phyloP scores from a whole-genome alignment of 345 rosid species.

The Zanthoxylum bungeanum region DNA sequence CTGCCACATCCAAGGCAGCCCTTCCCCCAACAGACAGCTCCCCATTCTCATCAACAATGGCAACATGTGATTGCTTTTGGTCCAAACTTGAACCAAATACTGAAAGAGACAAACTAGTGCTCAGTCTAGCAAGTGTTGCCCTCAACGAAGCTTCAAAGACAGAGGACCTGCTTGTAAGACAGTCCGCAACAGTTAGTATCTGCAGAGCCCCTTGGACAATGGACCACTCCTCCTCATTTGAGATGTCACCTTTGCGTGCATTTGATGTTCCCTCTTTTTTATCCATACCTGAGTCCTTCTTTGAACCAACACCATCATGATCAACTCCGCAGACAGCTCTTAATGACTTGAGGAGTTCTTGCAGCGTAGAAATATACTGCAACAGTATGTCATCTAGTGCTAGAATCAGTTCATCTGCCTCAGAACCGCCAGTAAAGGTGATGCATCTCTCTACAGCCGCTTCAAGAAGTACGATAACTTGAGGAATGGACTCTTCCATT shows the following conservation, averaged over 20 bases:
- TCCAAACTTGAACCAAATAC: conserved; percentile 70
- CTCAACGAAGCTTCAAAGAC: conserved; percentile 93
- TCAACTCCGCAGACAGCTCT: conserved; percentile 91
- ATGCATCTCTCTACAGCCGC: conserved; percentile 96
- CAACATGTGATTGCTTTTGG: conserved; percentile 56
- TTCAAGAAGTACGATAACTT: conserved; percentile 87
- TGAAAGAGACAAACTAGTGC: conserved; percentile 78
- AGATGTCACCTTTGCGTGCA: conserved; percentile 63
- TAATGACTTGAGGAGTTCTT: conserved; percentile 89
- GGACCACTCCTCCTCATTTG: conserved; percentile 99
- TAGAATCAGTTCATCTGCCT: conserved; percentile 91
- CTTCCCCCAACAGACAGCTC: conserved; percentile 61
- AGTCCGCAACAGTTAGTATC: conserved; percentile 93
- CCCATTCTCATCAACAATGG: conserved; percentile 43
- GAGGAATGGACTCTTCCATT: conserved; percentile 99
- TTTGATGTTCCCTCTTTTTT: conserved; percentile 66
- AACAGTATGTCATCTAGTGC: conserved; percentile 89
- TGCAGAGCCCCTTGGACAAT: conserved; percentile 96
- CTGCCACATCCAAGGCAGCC: conserved; percentile 90
- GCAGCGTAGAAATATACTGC: conserved; percentile 86
- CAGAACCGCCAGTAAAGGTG: conserved; percentile 92
- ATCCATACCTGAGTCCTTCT: conserved; percentile 51
- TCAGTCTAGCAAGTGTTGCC: conserved; percentile 86
- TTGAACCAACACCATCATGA: conserved; percentile 47
- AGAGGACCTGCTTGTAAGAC: conserved; percentile 90